Evolutionary conservation across 352 stramenopile species (phyloP), one percentile per base, ranked within the genome.

Genomic region (Globisporangium spiculum): DNA sequence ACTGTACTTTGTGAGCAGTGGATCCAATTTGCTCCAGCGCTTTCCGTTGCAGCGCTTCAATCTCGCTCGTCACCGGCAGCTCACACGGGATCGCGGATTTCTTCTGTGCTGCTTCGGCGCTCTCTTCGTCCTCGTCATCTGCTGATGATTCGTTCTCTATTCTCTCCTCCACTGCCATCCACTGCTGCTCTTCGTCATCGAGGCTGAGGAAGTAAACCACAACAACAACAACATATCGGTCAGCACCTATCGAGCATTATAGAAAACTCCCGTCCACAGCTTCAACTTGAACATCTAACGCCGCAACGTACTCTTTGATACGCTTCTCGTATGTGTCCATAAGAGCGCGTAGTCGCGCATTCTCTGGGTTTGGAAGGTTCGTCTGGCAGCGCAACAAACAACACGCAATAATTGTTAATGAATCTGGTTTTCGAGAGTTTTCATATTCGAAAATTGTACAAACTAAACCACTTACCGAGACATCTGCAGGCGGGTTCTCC

Each of bases 341-440:
- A 30, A 78, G 60, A 55, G 82, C 75, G 12, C 78, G 75, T 24
- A 90, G 72, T 6, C 82, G 77, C 20, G 79, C 79, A 34, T 90
- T 92, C 75, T 92, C 84, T 4, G 80, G 82, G 54, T 90, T 92
- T 4, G 74, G 60, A 6, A 84, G 52, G 62, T 86, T 75, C 2
- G 82, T 75, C 75, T 86, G 27, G 10, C 44, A 3, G 34, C 4
- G 27, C 30, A 46, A 7, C 22, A 36, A 46, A n/a, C 38, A 34
- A 8, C 56, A 65, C 44, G 10, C 18, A 7, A 52, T 2, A 6
- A 52, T 52, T 52, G 44, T 52, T 24, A 52, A 20, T 10, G 20
- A 24, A 24, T n/a, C 5, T 52, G 44, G 44, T 52, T 12, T 12
- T 50, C 6, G 41, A 52, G 44, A 8, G 6, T 22, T 52, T 24